Evolutionary conservation across 2,329 filamentous ascomycete species (phyloP).

Genomic region (Coniochaeta sp.): DNA sequence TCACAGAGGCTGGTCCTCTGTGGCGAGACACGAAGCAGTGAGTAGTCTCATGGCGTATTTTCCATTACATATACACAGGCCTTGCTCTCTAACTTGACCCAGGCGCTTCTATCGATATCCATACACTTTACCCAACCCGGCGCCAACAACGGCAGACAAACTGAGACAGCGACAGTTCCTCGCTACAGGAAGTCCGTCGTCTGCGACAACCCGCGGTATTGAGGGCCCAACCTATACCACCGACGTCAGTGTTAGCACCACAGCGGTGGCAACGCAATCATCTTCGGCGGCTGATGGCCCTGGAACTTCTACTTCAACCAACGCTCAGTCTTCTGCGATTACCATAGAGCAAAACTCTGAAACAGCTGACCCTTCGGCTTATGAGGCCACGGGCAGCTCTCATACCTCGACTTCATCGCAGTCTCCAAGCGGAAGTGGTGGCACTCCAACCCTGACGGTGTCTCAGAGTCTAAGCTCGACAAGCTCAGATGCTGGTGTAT

Average conservation of each 20-base stretch:
- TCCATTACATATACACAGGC: background rate
- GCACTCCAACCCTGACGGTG: background rate
- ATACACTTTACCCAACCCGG: background rate
- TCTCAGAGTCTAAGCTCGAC: background rate
- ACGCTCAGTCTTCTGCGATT: background rate
- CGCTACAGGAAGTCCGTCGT: background rate
- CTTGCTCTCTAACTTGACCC: slow-evolving; percentile 1
- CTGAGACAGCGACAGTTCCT: background rate
- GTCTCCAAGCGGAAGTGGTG: background rate
- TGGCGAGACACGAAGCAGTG: slow-evolving; percentile 3
- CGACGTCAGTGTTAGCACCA: background rate
- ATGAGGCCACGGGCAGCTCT: background rate
- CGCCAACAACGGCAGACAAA: background rate
- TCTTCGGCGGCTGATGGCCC: background rate
- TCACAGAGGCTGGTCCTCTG: slow-evolving; percentile 18
- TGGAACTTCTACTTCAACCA: background rate
- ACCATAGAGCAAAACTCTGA: background rate
- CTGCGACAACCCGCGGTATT: background rate
- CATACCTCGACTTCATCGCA: background rate
- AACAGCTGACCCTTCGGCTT: background rate
- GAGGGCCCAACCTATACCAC: background rate
- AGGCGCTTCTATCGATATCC: background rate
- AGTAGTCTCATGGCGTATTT: background rate
- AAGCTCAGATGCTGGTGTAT: background rate
- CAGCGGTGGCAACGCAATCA: background rate